Evolutionary conservation across 805 yeast species (phyloP), one percentile per base, ranked within the genome.

Genomic region (Nakazawaea anatomiae): DNA sequence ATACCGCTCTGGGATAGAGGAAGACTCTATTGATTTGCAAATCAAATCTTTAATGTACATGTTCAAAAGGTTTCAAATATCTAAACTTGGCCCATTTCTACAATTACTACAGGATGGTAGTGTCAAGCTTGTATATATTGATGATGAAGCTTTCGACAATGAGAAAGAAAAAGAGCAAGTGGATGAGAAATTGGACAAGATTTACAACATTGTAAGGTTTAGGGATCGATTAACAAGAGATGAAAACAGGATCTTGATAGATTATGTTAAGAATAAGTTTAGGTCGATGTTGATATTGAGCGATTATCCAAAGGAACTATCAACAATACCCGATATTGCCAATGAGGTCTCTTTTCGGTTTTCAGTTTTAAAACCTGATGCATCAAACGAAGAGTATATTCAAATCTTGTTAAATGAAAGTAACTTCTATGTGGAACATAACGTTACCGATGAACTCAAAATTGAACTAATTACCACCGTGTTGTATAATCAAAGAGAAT

Each of bases 221-320:
- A 70, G 72, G 46, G 54, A 59, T 8, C 55, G 65, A 6, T 54
- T 85, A 42, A 50, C 70, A n/a, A 55, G 66, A 11, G 88, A 85
- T 62, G 83, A 83, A 51, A 82, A 84, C 60, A 70, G 90, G 29
- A 80, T 85, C 10, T 68, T 83, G 51, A 73, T 82, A 18, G 91
- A 85, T 60, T 85, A 82, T 75, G 61, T 71, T 44, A 83, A 83
- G 59, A 85, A 85, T 69, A 78, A 79, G 63, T 84, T 83, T 62
- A 69, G 92, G 50, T 70, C 87, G 1, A 62, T 78, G 58, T 75
- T 87, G 56, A 72, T 85, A 4, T 63, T 85, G 27, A 68, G 81
- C 4, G 80, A 69, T 29, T 51, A 54, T 7, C 88, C 89, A 3
- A 67, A 60, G 29, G 69, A 71, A 50, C 59, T 70, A 31, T 66